phyloP scores from a whole-genome alignment of 768 basidiomycete species.

The Plicaturopsis crispa region DNA sequence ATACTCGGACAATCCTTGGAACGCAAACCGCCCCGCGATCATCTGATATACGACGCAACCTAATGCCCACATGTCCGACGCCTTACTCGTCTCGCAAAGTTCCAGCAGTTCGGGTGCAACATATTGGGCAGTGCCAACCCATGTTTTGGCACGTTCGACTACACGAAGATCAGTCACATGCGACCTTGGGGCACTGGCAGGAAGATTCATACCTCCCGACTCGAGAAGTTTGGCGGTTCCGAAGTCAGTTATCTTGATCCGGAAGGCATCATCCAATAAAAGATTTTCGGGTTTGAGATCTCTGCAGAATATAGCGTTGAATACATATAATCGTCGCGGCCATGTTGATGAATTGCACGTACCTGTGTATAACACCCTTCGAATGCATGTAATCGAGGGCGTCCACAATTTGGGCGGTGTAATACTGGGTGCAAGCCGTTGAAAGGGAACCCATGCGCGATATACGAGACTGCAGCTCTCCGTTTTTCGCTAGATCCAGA shows the following conservation, averaged over 20 bases:
- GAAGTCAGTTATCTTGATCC: conserved; percentile 95
- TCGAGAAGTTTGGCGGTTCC: conserved; percentile 82
- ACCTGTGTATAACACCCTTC: conserved; percentile 86
- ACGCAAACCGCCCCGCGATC: conserved; percentile 86
- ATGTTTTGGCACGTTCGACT: conserved; percentile 58
- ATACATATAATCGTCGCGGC: neutral
- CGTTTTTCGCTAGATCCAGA: conserved; percentile 68
- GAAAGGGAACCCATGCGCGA: conserved; percentile 83
- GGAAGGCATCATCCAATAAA: conserved; percentile 77
- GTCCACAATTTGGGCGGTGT: conserved; percentile 85
- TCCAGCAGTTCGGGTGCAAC: conserved; percentile 83
- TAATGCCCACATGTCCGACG: conserved; percentile 92
- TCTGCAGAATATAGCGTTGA: no score
- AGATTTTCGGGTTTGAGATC: conserved; percentile 87
- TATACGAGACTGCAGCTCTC: conserved; percentile 69
- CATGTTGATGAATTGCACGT: conserved; percentile 7
- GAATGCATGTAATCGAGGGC: conserved; percentile 88
- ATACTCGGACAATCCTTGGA: conserved; percentile 87
- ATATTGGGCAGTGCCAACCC: conserved; percentile 89
- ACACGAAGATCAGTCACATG: conserved; percentile 18
- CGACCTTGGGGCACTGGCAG: conserved; percentile 13
- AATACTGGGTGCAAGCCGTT: conserved; percentile 67
- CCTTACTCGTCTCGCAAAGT: conserved; percentile 63
- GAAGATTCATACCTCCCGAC: conserved; percentile 38
- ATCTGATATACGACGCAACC: conserved; percentile 94